Evolutionary conservation across 495 filamentous ascomycete species (phyloP).

Genomic region (Endocarpon pusillum): DNA sequence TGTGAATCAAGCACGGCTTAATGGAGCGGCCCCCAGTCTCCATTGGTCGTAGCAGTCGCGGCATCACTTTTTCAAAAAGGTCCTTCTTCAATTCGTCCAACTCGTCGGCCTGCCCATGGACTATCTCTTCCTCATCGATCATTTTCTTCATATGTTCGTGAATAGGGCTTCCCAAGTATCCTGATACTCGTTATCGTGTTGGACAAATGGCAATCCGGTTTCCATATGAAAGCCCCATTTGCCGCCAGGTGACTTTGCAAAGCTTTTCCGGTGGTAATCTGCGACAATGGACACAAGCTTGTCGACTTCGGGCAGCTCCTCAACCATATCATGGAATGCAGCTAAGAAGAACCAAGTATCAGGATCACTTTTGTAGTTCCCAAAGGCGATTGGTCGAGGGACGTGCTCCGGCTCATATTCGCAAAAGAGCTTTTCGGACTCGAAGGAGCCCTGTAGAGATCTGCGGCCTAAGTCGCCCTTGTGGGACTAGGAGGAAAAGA

Average conservation of each 20-base stretch:
- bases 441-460: conserved; percentile 22
- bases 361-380: conserved; percentile 2
- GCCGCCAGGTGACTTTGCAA: conserved; percentile 18
- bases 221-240: conserved; percentile 28
- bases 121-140: too few relatives aligned
- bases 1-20: conserved; percentile 6
- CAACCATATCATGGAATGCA: conserved; percentile 17
- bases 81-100: too few relatives aligned
- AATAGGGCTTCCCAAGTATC: conserved; percentile 26
- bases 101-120: too few relatives aligned
- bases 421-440: conserved; percentile 21
- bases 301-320: conserved; percentile 16
- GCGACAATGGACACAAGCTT: conserved; percentile 21
- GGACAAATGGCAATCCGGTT: conserved; percentile 20
- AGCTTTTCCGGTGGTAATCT: conserved; percentile 18
- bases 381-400: conserved; percentile 4
- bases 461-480: conserved; percentile 7
- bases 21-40: conserved; percentile 6
- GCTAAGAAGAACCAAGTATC: conserved; percentile 18
- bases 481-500: too few relatives aligned
- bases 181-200: conserved; percentile 16
- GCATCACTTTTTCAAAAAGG: too few relatives aligned
- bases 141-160: too few relatives aligned
- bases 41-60: conserved; percentile 13
- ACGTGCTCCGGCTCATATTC: conserved; percentile 13